phyloP scores from a whole-genome alignment of 805 yeast species.

The Ogataea glucozyma region DNA sequence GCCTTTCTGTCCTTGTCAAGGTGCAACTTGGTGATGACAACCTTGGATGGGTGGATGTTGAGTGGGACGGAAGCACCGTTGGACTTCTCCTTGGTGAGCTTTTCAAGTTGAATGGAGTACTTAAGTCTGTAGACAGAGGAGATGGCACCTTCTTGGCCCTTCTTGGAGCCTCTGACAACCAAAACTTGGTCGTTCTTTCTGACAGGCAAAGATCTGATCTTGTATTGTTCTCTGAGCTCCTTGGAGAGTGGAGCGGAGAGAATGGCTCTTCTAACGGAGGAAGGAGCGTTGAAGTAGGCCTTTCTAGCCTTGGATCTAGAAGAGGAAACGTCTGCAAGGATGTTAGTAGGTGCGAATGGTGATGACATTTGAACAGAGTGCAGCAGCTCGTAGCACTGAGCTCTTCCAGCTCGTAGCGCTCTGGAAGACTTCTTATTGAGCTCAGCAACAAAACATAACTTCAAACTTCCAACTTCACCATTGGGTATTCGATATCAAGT shows the following conservation, averaged over 20 bases:
- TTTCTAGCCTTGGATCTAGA: slow-evolving; percentile 99
- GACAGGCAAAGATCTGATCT: slow-evolving; percentile 92
- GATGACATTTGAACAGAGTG: no score
- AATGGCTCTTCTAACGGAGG: slow-evolving; percentile 89
- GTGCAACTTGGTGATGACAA: slow-evolving; percentile 97
- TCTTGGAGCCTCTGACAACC: slow-evolving; percentile 98
- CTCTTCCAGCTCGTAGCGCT: no score
- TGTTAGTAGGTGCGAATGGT: slow-evolving; percentile 3
- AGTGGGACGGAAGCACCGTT: slow-evolving; percentile 97
- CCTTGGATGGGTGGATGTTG: slow-evolving; percentile 98
- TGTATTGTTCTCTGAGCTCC: slow-evolving; percentile 97
- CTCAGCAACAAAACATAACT: no score
- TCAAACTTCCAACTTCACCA: no score
- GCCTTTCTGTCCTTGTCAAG: slow-evolving; percentile 99
- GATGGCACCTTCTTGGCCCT: slow-evolving; percentile 99
- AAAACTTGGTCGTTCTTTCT: slow-evolving; percentile 96
- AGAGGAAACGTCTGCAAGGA: slow-evolving; percentile 85
- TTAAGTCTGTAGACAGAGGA: slow-evolving; percentile 98
- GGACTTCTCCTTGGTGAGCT: slow-evolving; percentile 96
- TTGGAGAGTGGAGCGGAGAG: slow-evolving; percentile 98
- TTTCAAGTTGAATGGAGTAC: slow-evolving; percentile 94
- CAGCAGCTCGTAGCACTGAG: no score
- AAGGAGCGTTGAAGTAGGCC: slow-evolving; percentile 98
- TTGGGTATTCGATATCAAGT: no score
- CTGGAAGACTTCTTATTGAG: no score